Evolutionary conservation across 257 asterid genomes (phyloP).

Genomic region (Ophiorrhiza pumila): DNA sequence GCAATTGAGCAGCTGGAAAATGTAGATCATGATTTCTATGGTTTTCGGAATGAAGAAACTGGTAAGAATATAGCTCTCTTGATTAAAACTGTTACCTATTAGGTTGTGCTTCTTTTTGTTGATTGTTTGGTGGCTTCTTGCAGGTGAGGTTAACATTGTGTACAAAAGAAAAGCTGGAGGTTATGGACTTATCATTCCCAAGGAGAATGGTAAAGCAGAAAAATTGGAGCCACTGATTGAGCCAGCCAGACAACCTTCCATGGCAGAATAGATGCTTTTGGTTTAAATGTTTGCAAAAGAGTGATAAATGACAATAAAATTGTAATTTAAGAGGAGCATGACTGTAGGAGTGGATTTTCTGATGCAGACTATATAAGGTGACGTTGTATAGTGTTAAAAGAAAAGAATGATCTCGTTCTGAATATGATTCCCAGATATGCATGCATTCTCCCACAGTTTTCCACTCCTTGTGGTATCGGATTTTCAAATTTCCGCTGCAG

Average conservation of each 20-base stretch:
- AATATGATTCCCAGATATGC: no score
- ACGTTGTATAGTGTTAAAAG: background rate
- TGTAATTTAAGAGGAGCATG: background rate
- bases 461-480: background rate
- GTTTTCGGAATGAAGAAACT: constrained; percentile 83
- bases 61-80: constrained; percentile 31
- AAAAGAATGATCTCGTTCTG: background rate
- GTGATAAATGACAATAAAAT: background rate
- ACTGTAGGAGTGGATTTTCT: background rate
- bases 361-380: background rate
- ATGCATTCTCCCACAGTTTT: background rate
- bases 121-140: constrained; percentile 13
- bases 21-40: constrained; percentile 87
- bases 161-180: constrained; percentile 80
- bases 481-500: constrained; percentile 1
- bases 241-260: constrained; percentile 27
- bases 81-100: background rate
- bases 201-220: constrained; percentile 51
- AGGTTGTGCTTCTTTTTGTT: background rate
- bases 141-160: constrained; percentile 81
- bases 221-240: constrained; percentile 47
- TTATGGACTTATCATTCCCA: constrained; percentile 79
- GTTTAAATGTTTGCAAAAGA: background rate
- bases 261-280: constrained; percentile 22
- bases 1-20: constrained; percentile 94